Base-by-base conservation (phyloP, 2,329 filamentous ascomycete species). In the Pestalotiopsis fici region DNA sequence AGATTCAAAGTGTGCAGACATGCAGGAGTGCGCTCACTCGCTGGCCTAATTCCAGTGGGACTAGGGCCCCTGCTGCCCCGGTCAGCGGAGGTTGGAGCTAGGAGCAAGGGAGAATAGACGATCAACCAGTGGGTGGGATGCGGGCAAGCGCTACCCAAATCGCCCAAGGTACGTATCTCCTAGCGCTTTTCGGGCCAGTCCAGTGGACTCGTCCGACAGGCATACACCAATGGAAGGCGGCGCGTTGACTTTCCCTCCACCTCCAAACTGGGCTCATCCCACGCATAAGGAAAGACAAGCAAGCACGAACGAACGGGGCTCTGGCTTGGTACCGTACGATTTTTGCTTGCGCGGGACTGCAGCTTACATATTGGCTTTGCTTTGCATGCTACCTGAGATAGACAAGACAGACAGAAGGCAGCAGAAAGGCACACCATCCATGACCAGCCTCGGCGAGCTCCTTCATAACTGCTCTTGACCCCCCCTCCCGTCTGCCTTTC, bases 261-360 rank as follows among this genome's bases (percentile, higher is more conserved):
- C 60, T 31, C 37, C n/a, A 63, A 47, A 50, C 60, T 25, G 28
- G 60, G 60, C 60, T n/a, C 60, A 63, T 47, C 60, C 60, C 60
- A 35, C 35, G 28, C 59, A 37, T 21, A 59, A 15, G 31, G 31
- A 13, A 59, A 50, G n/a, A 50, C 18, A 50, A 21, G 43, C 18
- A 50, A 15, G 23, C 55, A 21, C 27, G 11, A 21, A 50, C 60
- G 37, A 63, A 23, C 3, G n/a, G 21, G 21, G 21, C 15, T 28
- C 28, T 37, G 59, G 28, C 11, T 35, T 7, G 12, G 13, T 31
- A 23, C 37, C 21, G 35, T 50, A 63, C 35, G 60, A 47, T 50
- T 50, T 43, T 50, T 63, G 23, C 37, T 39, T n/a, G 28, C 18
- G 28, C n/a, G 59, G 35, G 13, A 18, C 55, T 59, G 6, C 55